Base-by-base conservation (phyloP, 73 alveolate genomes). In the Blepharisma japonicum region DNA sequence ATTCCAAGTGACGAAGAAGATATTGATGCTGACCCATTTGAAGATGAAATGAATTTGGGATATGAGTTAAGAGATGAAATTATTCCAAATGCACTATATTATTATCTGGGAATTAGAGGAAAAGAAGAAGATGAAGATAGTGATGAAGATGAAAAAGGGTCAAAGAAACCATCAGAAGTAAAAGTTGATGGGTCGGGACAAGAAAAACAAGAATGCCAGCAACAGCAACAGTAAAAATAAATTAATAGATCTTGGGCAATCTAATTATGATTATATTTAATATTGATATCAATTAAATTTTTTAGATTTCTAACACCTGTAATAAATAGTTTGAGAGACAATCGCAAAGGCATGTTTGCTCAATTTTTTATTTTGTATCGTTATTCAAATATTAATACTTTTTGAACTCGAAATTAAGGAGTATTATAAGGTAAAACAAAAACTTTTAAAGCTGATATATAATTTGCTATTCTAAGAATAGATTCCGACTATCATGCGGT, bases 101-200 rank as follows among this genome's bases (percentile, higher is more conserved):
- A 61, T 25, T 61, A 20, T 61, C 47, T 61, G 48, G 74, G 74
- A 61, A 39, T 20, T 61, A 61, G 14, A 39, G 74, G 23, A 9
- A 11, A 61, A 39, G 74, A 61, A 39, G 50, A 20, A 9, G 74
- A 61, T 61, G 38, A 14, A 20, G 74, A 61, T 8, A 14, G 23
- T 9, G 74, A 61, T 61, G 38, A 14, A 20, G 74, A 61, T 2
- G 50, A 61, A n/a, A 14, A n/a, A 61, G 49, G 18, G 14, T 4
- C 0, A 39, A 14, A 61, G 47, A 61, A 61, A 25, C 74, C 74
- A 18, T 14, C 14, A 0, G 46, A 39, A 9, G 23, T 14, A 25
- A 61, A 61, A 61, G 74, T 61, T 61, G 74, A 61, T 61, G 74
- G 74, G 49, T 61, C 74, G 3, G 74, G 74, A 61, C 14, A 14